phyloP scores from a whole-genome alignment of 2,329 filamentous ascomycete genomes.

The Pseudogymnoascus sp. region DNA sequence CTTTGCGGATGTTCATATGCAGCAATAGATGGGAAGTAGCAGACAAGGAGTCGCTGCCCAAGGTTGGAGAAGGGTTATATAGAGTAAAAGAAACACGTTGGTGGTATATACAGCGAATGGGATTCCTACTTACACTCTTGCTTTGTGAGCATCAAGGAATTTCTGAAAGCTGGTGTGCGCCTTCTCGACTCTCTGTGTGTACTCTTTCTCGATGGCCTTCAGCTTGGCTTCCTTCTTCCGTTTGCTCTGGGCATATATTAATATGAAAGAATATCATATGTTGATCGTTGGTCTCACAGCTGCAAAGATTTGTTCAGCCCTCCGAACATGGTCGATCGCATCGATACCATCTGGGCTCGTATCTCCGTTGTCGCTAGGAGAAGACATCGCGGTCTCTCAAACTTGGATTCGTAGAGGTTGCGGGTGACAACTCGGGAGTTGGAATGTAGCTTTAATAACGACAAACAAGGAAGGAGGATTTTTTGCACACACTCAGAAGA shows the following conservation, averaged over 20 bases:
- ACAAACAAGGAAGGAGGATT: not conserved
- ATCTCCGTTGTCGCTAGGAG: not conserved
- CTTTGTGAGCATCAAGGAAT: conserved; percentile 18
- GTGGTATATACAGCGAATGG: not conserved
- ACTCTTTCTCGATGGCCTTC: conserved; percentile 20
- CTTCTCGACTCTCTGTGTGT: conserved; percentile 20
- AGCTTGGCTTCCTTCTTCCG: conserved; percentile 21
- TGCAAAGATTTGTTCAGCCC: conserved; percentile 15
- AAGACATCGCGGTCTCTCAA: not conserved
- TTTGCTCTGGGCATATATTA: conserved; percentile 16
- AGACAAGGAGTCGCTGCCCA: not conserved
- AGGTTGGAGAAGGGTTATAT: not conserved
- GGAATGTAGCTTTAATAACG: not conserved
- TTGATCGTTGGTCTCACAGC: conserved; percentile 13
- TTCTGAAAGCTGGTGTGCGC: conserved; percentile 18
- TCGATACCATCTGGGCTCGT: not conserved
- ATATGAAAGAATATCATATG: not conserved
- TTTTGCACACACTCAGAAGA: not conserved
- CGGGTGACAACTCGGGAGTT: not conserved
- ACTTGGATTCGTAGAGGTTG: not conserved
- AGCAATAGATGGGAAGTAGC: not conserved
- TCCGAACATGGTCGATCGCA: conserved; percentile 13
- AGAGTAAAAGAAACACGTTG: not conserved
- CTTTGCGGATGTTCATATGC: not conserved
- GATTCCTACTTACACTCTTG: conserved; percentile 20